A percentile compares a stretch with the other conserved stretches of the same genome.
phyloP scores from a whole-genome alignment of 1,284 basidiomycete species.

The Naganishia liquefaciens region DNA sequence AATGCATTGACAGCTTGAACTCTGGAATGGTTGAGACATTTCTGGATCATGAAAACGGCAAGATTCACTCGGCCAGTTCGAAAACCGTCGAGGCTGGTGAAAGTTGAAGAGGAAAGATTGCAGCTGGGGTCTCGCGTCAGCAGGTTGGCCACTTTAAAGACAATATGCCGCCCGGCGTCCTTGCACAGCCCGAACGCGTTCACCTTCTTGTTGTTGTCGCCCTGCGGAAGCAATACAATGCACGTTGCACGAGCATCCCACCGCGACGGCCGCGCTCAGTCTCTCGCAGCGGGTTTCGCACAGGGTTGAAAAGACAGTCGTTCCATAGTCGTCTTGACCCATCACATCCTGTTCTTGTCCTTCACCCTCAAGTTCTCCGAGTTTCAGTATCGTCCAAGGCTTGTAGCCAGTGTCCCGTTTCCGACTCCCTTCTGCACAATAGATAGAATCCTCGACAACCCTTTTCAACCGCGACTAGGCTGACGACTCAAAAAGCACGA shows the following conservation, averaged over 20 bases:
- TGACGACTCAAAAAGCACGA: slow-evolving; percentile 8
- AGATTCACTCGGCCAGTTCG: too few relatives aligned
- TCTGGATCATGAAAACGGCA: too few relatives aligned
- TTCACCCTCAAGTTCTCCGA: slow-evolving; percentile 7
- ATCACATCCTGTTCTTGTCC: neutral
- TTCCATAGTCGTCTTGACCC: neutral
- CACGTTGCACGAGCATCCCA: slow-evolving; percentile 5
- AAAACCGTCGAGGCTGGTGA: too few relatives aligned
- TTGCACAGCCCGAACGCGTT: neutral
- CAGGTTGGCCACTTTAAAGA: too few relatives aligned
- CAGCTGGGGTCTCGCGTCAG: too few relatives aligned
- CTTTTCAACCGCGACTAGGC: neutral
- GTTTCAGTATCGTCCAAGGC: slow-evolving; percentile 7
- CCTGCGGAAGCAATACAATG: neutral
- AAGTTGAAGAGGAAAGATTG: too few relatives aligned
- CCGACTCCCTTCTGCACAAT: slow-evolving; percentile 12
- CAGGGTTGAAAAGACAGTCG: neutral
- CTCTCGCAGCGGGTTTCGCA: neutral
- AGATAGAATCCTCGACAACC: slow-evolving; percentile 21
- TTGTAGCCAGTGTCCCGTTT: slow-evolving; percentile 4
- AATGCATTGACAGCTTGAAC: too few relatives aligned
- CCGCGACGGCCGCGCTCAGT: neutral
- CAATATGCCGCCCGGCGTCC: too few relatives aligned
- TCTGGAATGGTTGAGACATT: too few relatives aligned
- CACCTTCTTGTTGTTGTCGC: slow-evolving; percentile 8